Percentiles rank a stretch among this genome's conserved stretches.
phyloP scores from a whole-genome alignment of 768 basidiomycete species.

The Tylopilus plumbeoviolaceoides region DNA sequence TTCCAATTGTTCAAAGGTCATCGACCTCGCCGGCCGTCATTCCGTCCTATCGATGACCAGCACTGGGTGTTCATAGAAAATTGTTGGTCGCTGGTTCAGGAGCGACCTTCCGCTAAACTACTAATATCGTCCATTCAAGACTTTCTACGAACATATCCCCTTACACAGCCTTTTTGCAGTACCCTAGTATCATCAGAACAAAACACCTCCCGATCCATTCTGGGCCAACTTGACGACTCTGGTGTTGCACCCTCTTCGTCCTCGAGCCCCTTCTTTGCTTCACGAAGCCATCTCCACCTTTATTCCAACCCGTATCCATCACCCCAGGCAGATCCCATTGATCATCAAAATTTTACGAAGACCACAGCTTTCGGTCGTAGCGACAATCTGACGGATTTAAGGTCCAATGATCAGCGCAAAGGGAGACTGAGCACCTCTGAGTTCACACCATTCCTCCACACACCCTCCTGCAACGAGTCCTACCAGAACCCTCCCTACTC shows the following conservation, averaged over 20 bases:
- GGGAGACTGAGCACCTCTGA: slow-evolving; percentile 29
- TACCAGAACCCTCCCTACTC: slow-evolving; percentile 73
- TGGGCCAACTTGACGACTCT: no score
- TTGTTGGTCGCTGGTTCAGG: slow-evolving; percentile 2
- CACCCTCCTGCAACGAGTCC: slow-evolving; percentile 59
- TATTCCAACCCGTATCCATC: no score
- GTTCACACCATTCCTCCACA: slow-evolving; percentile 40
- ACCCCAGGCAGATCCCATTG: no score
- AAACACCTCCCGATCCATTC: no score
- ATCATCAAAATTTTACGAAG: no score
- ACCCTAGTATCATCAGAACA: no score
- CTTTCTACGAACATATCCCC: neutral
- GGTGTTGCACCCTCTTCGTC: no score
- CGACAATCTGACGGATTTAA: no score
- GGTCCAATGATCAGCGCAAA: slow-evolving; percentile 31
- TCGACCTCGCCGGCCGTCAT: slow-evolving; percentile 4
- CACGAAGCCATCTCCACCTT: no score
- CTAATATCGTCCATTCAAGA: neutral
- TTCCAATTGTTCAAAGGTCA: slow-evolving; percentile 1
- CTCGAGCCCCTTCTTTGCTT: no score
- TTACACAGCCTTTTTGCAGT: neutral
- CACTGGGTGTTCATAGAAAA: slow-evolving; percentile 7
- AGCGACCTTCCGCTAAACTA: slow-evolving; percentile 3
- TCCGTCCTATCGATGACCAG: slow-evolving; percentile 3
- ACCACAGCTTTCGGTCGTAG: no score